These are phyloP conservation scores for Magnaporthales sp. DNA, from an alignment of 2,329 filamentous ascomycete genomes.

Conservation along the genomic window DNA sequence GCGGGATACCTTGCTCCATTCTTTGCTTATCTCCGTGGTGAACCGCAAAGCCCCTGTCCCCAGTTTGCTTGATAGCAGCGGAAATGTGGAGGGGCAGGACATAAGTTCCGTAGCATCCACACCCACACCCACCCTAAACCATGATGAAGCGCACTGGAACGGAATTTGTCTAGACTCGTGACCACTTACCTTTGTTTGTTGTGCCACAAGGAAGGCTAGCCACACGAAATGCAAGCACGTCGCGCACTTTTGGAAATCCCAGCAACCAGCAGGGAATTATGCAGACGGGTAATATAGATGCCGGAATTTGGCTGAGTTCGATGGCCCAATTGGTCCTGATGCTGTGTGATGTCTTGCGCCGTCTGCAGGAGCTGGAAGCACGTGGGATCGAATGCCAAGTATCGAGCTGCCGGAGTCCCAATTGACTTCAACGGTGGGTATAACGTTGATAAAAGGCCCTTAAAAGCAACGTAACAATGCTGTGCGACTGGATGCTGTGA, in stretches of 20 bases:
- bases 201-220: background rate
- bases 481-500: too few species aligned
- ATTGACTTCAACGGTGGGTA: background rate
- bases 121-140: background rate
- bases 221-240: background rate
- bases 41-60: background rate
- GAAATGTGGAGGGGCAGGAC: background rate
- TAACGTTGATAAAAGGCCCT: background rate
- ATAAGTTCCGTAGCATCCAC: background rate
- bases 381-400: conserved; percentile 11
- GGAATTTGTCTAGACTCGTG: background rate
- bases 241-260: background rate
- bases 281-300: background rate
- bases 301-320: background rate
- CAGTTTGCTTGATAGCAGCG: background rate
- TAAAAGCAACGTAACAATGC: background rate
- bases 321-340: conserved; percentile 10
- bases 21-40: background rate
- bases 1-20: background rate
- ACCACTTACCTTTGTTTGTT: background rate
- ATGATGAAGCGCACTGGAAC: background rate
- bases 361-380: conserved; percentile 15
- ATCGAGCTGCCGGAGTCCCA: background rate
- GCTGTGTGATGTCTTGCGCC: conserved; percentile 14
- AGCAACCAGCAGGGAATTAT: background rate